phyloP scores from a whole-genome alignment of 2,329 filamentous ascomycete species.

The Bipolaris sorokiniana region DNA sequence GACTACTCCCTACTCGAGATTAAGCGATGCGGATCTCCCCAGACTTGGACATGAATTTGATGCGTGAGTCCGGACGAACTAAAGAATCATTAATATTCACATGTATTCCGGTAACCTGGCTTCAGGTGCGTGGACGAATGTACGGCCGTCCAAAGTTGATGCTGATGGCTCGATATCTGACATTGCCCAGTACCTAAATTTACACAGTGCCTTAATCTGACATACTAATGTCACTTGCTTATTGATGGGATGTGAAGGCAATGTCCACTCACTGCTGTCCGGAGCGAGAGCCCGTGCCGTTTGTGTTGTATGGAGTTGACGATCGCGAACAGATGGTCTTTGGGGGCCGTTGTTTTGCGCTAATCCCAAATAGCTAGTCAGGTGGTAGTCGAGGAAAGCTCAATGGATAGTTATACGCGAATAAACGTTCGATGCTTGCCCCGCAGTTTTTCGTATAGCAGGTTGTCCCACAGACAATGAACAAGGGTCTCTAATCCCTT shows the following conservation, averaged over 20 bases:
- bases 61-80: too few species aligned
- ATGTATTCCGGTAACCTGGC: constrained; percentile 6
- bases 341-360: too few species aligned
- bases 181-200: background rate
- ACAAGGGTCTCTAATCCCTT: background rate
- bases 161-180: background rate
- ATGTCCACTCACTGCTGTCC: too few species aligned
- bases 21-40: background rate
- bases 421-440: background rate
- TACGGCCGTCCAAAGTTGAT: background rate
- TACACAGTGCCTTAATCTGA: background rate
- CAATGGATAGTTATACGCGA: too few species aligned
- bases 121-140: background rate
- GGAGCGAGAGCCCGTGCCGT: too few species aligned
- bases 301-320: background rate
- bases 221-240: background rate
- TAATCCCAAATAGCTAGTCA: background rate
- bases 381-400: background rate
- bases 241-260: too few species aligned
- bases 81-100: background rate
- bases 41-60: background rate
- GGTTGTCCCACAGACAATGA: background rate
- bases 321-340: background rate
- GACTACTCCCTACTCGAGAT: too few species aligned
- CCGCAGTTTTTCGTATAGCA: background rate